These are phyloP conservation scores for Rhodotorula paludigena DNA, from an alignment of 768 basidiomycete genomes.

Conservation along the genomic window DNA sequence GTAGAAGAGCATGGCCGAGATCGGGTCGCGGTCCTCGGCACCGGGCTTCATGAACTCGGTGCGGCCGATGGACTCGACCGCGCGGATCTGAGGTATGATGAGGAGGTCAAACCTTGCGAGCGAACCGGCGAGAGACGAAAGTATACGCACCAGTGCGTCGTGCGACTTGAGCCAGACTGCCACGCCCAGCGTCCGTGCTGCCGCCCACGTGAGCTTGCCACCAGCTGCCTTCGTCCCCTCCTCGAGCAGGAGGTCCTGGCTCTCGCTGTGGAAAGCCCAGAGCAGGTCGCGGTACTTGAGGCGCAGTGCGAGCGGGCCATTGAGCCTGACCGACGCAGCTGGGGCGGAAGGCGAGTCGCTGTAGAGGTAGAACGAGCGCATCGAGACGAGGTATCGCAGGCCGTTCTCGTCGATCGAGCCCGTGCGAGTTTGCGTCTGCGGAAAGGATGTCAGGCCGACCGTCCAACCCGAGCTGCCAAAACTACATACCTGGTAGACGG, in stretches of 20 bases:
- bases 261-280: slow-evolving; percentile 95
- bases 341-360: neutral
- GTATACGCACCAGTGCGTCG: slow-evolving; percentile 64
- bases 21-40: slow-evolving; percentile 80
- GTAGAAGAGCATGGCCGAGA: slow-evolving; percentile 81
- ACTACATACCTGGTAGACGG: slow-evolving; percentile 63
- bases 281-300: slow-evolving; percentile 88
- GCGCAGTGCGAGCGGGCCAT: slow-evolving; percentile 42
- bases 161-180: slow-evolving; percentile 78
- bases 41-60: slow-evolving; percentile 76
- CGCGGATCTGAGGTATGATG: slow-evolving; percentile 56
- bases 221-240: slow-evolving; percentile 63
- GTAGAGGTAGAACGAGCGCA: slow-evolving; percentile 64
- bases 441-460: no score
- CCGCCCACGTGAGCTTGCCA: slow-evolving; percentile 83
- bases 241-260: slow-evolving; percentile 72
- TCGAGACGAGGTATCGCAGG: slow-evolving; percentile 82
- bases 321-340: neutral
- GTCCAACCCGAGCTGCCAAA: no score
- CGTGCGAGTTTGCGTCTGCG: slow-evolving; percentile 78
- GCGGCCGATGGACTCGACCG: slow-evolving; percentile 81
- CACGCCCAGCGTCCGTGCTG: slow-evolving; percentile 78
- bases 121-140: neutral
- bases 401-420: slow-evolving; percentile 90
- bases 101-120: neutral